Evolutionary conservation across 257 asterid species (phyloP), one percentile per base, ranked within the genome.

Genomic region (Scutellaria galericulata): DNA sequence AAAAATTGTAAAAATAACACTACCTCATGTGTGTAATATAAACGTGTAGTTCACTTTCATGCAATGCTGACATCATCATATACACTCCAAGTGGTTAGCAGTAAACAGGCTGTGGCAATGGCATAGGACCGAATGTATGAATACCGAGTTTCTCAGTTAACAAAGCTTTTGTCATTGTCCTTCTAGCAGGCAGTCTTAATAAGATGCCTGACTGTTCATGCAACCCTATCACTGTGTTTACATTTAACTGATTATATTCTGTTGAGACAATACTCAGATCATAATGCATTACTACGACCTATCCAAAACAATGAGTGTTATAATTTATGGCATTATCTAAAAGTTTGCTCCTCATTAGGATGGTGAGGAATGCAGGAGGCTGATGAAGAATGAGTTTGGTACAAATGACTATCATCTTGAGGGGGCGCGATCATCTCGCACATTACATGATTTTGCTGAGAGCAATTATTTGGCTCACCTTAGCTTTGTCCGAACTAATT

Each of bases 371-470:
- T 81, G 91, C 72, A 77, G 78, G 73, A 81, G 80, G 77, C 44
- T 87, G 48, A 75, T 92, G 82, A 86, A 86, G 83, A 90, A 86
- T 66, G 90, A 87, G 75, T 75, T 77, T 59, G 83, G 79, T 54
- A 81, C 85, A 44, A 82, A 77, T 42, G 60, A 64, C 18, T 1
- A 7, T 37, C 89, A 86, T 74, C 77, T 75, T 56, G 90, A 79
- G 8, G 88, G 87, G 66, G 56, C 89, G 40, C 82, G 91, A 44
- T 83, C 89, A 20, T 84, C 77, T 63, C 91, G 96, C 45, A 83
- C 98, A 5, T 64, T 90, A 42, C 99, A 95, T 84, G 99, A 92
- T 83, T 90, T 95, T 78, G 99, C 97, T 4, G 97, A 92, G 84
- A 88, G 86, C 86, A 92, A 88, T 81, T 95, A 95, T 75, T 80